Base-by-base conservation (phyloP, 1,284 basidiomycete genomes). In the Cryptococcus amylolentus region DNA sequence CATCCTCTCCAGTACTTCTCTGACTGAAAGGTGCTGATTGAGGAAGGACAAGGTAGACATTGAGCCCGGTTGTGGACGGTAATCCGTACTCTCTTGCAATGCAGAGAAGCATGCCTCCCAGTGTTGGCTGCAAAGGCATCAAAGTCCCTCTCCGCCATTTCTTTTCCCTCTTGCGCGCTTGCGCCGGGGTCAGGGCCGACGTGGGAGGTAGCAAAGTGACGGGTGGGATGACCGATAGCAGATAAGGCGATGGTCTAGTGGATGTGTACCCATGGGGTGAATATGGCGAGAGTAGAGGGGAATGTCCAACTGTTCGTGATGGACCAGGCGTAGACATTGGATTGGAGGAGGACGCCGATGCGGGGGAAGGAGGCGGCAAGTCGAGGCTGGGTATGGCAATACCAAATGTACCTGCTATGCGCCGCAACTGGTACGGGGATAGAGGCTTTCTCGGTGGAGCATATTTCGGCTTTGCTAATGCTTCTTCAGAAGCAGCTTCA, bases 41-140 rank as follows among this genome's bases (percentile, higher is more conserved):
- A 2, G 31, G 31, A 13, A 55, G 42, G 5, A 63, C 70, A 6
- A 78, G 64, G 58, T 72, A 78, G 0, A 77, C 56, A n/a, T 49
- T 58, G n/a, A 78, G 54, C 0, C 75, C 76, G 2, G 57, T 49
- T 5, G 69, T 73, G 4, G 66, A 71, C 10, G 76, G 76, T 18
- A 78, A 57, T 2, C 70, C 71, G 48, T 72, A 78, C 55, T 78
- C 76, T 51, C 69, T 66, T 6, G 72, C 75, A 26, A 78, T 75
- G 18, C 63, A 62, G 10, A 69, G 57, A n/a, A 75, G 60, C 76
- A 78, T 78, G 4, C 61, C 65, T 5, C 67, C 69, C 3, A 78
- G 52, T 3, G 72, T 75, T 18, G 72, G 68, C 46, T 73, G 71
- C 0, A 78, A 58, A 3, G 75, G 71, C 14, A 78, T 39, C 13